phyloP scores from a whole-genome alignment of 2,329 filamentous ascomycete species.

The Neonectria faginata region DNA sequence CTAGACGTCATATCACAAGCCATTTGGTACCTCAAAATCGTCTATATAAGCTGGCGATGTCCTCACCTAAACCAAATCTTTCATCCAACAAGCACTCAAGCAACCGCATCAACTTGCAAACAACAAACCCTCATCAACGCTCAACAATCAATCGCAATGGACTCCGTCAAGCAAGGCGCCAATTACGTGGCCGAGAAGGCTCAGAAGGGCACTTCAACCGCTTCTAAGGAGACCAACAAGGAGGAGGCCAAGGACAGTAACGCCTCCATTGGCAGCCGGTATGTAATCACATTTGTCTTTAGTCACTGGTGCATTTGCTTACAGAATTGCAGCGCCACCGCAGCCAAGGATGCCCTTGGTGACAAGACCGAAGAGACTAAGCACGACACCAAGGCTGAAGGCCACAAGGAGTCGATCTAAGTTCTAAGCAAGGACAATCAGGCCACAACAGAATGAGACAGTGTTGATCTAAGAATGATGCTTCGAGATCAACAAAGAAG shows the following conservation, averaged over 20 bases:
- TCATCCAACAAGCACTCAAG: neutral
- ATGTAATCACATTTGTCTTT: constrained; percentile 32
- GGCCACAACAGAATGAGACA: neutral
- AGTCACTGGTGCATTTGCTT: neutral
- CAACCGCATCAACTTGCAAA: neutral
- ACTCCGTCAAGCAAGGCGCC: constrained; percentile 69
- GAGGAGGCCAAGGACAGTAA: constrained; percentile 72
- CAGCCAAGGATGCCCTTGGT: constrained; percentile 61
- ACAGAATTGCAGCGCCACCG: constrained; percentile 52
- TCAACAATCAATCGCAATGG: constrained; percentile 55
- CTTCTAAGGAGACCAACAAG: constrained; percentile 79
- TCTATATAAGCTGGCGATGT: neutral
- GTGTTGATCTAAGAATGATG: constrained; percentile 20
- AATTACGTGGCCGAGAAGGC: constrained; percentile 75
- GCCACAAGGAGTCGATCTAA: constrained; percentile 58
- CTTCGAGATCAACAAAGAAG: neutral
- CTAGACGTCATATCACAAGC: neutral
- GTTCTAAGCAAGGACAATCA: constrained; percentile 44
- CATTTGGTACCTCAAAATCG: neutral
- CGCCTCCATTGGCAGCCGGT: constrained; percentile 65
- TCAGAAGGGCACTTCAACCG: constrained; percentile 66
- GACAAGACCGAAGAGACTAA: constrained; percentile 60
- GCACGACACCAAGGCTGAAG: constrained; percentile 55
- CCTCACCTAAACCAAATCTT: neutral
- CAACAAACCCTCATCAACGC: constrained; percentile 27